Base-by-base conservation (phyloP, 805 yeast genomes). In the Helenozyma baotianmanensis region DNA sequence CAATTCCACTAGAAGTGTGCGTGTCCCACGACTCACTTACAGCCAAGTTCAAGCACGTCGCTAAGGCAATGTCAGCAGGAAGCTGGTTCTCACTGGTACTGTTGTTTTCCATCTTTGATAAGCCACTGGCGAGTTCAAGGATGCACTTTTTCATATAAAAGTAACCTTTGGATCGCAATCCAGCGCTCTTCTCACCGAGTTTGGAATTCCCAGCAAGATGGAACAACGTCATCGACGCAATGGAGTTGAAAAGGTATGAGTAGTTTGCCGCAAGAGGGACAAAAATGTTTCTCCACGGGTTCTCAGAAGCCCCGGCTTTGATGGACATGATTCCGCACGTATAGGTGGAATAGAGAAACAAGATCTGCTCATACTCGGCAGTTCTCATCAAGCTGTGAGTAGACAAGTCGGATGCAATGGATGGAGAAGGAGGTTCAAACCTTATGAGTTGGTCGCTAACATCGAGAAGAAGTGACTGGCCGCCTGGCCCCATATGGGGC, bases 21-120 rank as follows among this genome's bases (percentile, higher is more conserved):
- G 78, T 70, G 48, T 78, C 80, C 86, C 86, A 80, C 0, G 80
- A 68, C 50, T 80, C 86, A 24, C 82, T 72, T 38, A 76, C 71
- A 0, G 85, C 81, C 34, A 80, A 58, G 14, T 76, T 73, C 36
- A 80, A 51, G 39, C 85, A 79, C 0, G 84, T 74, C 0, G 82
- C 77, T 14, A 80, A 57, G 1, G 85, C 85, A 9, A 80, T 77
- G 40, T 78, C 84, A 9, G 78, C 77, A 2, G 81, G 80, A 18
- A 74, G 59, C 10, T 47, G 17, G 13, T 33, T 36, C 2, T 45
- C 51, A 9, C 39, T 28, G 10, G 29, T 33, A 2, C 62, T 40
- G n/a, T 58, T 39, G 12, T 35, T 42, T 16, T 47, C 43, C 34
- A 45, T 45, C 15, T 44, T 48, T 6, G 66, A 54, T 16, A 80